A percentile compares a stretch with the other conserved stretches of the same genome.
Conservation (phyloP, 768 basidiomycete genomes). For the Serendipita sp. region DNA sequence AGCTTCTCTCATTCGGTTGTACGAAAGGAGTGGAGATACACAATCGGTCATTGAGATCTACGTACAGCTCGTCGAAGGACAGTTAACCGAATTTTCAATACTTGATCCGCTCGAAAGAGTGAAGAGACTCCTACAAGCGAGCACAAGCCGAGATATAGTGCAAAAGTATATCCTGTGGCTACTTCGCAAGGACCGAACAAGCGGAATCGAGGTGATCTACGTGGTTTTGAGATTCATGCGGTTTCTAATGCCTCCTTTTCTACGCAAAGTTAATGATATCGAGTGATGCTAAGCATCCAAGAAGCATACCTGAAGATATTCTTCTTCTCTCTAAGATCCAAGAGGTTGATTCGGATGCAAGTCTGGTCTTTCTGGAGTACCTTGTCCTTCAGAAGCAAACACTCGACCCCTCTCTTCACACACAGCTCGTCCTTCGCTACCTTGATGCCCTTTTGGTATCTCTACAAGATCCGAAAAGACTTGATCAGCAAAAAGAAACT, state of each 20-base stretch:
- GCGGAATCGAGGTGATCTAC: slow-evolving; percentile 48
- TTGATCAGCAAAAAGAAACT: neutral
- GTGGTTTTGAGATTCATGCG: neutral
- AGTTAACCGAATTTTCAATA: slow-evolving; percentile 47
- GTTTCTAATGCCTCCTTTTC: neutral
- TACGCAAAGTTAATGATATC: slow-evolving; percentile 41
- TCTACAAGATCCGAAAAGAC: slow-evolving; percentile 22
- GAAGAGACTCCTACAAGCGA: slow-evolving; percentile 37
- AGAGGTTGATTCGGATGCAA: slow-evolving; percentile 42
- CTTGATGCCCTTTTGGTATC: slow-evolving; percentile 37
- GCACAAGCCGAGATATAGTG: slow-evolving; percentile 42
- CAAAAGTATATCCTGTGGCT: slow-evolving; percentile 76
- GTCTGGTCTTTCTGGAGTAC: slow-evolving; percentile 61
- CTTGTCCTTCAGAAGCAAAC: slow-evolving; percentile 53
- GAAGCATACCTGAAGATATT: slow-evolving; percentile 45
- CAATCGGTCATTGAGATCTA: slow-evolving; percentile 40
- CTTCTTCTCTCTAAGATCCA: slow-evolving; percentile 39
- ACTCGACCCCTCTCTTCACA: slow-evolving; percentile 50
- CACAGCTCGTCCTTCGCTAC: slow-evolving; percentile 41
- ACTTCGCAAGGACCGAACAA: slow-evolving; percentile 46
- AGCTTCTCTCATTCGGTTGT: slow-evolving; percentile 44
- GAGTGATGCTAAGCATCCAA: slow-evolving; percentile 34
- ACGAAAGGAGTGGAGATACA: slow-evolving; percentile 39
- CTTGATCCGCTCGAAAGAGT: slow-evolving; percentile 47
- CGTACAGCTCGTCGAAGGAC: slow-evolving; percentile 46